A percentile compares a stretch with the other conserved stretches of the same genome.
Evolutionary conservation across 148 eudicot genomes (phyloP).

Genomic region (Fagopyrum tataricum): DNA sequence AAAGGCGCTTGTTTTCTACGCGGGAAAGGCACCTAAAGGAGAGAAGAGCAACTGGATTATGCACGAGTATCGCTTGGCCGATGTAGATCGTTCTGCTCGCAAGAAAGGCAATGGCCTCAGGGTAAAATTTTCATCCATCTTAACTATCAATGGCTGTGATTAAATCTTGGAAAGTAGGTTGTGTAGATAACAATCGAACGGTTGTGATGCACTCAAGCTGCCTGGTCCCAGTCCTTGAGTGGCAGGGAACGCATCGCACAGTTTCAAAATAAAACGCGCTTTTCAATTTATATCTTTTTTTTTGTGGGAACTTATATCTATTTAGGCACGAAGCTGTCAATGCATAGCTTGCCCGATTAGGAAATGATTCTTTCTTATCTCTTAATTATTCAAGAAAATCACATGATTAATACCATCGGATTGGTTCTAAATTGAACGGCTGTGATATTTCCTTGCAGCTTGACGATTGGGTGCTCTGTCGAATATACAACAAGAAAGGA

Average conservation of each 20-base stretch:
- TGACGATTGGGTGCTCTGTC: slow-evolving; percentile 65
- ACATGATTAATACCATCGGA: too few species aligned
- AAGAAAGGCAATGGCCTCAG: slow-evolving; percentile 19
- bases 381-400: not conserved
- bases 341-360: not conserved
- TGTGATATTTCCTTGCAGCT: slow-evolving; percentile 30
- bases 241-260: not conserved
- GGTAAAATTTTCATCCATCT: not conserved
- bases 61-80: slow-evolving; percentile 28
- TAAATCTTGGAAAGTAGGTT: not conserved
- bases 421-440: slow-evolving; percentile 8
- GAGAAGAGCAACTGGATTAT: slow-evolving; percentile 30
- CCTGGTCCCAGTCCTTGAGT: not conserved
- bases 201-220: not conserved
- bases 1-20: slow-evolving; percentile 27
- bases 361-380: not conserved
- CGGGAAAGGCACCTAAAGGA: slow-evolving; percentile 29
- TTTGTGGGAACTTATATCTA: too few species aligned
- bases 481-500: slow-evolving; percentile 64
- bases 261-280: not conserved
- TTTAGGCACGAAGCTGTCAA: too few species aligned
- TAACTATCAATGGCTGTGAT: not conserved
- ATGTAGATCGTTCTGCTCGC: slow-evolving; percentile 20
- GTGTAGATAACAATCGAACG: slow-evolving; percentile 4
- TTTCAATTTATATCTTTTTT: not conserved